Conservation (phyloP, 2,329 filamentous ascomycete species). For the Chrysosporium keratinophilum region DNA sequence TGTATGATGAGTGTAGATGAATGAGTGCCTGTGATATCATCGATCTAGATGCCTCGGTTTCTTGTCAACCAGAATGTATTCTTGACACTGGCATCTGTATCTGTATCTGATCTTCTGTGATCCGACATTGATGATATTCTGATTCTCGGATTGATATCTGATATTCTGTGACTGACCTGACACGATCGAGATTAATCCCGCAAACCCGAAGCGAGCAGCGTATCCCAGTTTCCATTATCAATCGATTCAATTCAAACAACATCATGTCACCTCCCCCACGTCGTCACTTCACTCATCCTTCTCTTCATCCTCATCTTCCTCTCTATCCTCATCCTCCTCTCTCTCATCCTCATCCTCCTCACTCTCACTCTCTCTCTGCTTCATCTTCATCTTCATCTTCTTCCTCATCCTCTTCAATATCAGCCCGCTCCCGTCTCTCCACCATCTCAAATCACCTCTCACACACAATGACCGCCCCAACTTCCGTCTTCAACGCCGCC, state of each 20-base stretch:
- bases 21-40: no score
- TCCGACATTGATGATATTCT: no score
- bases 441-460: slow-evolving; percentile 18
- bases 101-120: no score
- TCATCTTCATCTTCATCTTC: not conserved
- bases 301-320: slow-evolving; percentile 2
- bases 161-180: no score
- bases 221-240: not conserved
- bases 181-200: no score
- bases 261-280: slow-evolving; percentile 5
- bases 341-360: not conserved
- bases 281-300: not conserved
- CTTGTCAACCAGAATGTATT: no score
- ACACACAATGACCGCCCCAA: slow-evolving; percentile 26
- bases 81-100: no score
- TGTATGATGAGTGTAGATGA: no score
- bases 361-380: no score
- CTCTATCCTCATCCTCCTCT: slow-evolving; percentile 1
- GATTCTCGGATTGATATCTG: no score
- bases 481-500: slow-evolving; percentile 62
- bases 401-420: slow-evolving; percentile 5
- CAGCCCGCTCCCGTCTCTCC: slow-evolving; percentile 14
- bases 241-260: not conserved
- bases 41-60: no score
- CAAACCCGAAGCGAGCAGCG: no score